Percentiles rank a stretch among this genome's conserved stretches.
phyloP scores from a whole-genome alignment of 1,284 basidiomycete species.

The Butyriboletus appendiculatus region DNA sequence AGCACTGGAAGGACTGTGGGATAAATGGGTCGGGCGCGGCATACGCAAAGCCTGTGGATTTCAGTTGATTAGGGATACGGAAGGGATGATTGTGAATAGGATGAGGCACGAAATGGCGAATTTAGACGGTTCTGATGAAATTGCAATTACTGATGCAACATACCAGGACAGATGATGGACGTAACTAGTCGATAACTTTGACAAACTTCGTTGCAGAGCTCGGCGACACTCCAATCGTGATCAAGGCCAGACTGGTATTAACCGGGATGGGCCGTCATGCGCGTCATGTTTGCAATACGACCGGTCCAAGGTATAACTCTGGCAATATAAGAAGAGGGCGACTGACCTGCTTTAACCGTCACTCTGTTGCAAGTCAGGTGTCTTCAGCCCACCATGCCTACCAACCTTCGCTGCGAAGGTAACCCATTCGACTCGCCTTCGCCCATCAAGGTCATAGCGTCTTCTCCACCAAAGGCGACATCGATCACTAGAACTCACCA shows the following conservation, averaged over 20 bases:
- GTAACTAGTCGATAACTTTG: background rate
- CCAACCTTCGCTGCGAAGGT: background rate
- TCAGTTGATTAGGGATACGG: too few relatives aligned
- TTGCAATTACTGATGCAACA: too few relatives aligned
- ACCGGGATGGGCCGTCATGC: background rate
- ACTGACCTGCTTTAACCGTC: background rate
- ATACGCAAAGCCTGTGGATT: too few relatives aligned
- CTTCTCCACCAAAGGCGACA: background rate
- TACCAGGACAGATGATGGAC: too few relatives aligned
- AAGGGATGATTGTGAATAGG: too few relatives aligned
- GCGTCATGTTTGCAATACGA: conserved; percentile 11
- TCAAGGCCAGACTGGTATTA: background rate
- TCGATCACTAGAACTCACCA: background rate
- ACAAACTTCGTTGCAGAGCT: background rate
- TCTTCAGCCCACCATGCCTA: conserved; percentile 14
- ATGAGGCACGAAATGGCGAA: too few relatives aligned
- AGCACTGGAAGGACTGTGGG: too few relatives aligned
- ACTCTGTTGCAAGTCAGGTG: conserved; percentile 1
- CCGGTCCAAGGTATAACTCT: conserved; percentile 7
- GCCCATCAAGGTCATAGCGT: conserved; percentile 12
- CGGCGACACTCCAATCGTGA: background rate
- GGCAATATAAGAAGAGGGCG: conserved; percentile 19
- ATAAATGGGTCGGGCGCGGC: too few relatives aligned
- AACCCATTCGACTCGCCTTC: conserved; percentile 23
- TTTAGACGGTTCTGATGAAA: too few relatives aligned